Percentiles rank a stretch among this genome's conserved stretches.
Conservation (phyloP, 306 rosid genomes). For the Sicyos edulis region DNA sequence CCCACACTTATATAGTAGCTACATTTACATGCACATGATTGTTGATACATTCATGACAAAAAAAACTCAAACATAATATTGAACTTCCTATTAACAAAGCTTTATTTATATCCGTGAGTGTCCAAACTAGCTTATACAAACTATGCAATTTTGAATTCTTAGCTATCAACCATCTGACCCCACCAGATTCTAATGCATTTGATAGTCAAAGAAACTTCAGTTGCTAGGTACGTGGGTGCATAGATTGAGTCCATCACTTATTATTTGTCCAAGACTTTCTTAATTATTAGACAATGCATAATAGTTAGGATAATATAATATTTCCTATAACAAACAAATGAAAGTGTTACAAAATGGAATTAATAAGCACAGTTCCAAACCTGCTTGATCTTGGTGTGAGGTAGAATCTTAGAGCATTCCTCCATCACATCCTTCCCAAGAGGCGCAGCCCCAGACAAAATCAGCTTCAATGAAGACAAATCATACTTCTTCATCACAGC, state of each 20-base stretch:
- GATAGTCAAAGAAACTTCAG: too few species aligned
- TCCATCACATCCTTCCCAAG: slow-evolving; percentile 37
- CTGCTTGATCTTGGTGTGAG: slow-evolving; percentile 27
- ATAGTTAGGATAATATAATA: neutral
- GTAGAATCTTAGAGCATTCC: slow-evolving; percentile 29
- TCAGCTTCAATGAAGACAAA: slow-evolving; percentile 32
- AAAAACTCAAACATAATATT: neutral
- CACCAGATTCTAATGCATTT: too few species aligned
- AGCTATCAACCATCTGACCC: too few species aligned
- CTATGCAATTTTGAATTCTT: too few species aligned
- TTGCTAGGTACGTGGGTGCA: too few species aligned
- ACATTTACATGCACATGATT: too few species aligned
- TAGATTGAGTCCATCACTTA: too few species aligned
- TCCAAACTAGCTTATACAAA: too few species aligned
- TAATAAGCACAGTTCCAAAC: slow-evolving; percentile 15
- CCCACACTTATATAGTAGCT: neutral
- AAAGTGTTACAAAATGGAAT: neutral
- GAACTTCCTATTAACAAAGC: neutral
- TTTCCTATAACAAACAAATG: neutral
- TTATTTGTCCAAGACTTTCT: too few species aligned
- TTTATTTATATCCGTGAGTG: too few species aligned
- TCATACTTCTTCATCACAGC: slow-evolving; percentile 25
- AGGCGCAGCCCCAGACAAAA: slow-evolving; percentile 36
- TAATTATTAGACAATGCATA: too few species aligned
- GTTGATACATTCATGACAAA: neutral